A percentile compares a stretch with the other conserved stretches of the same genome.
Conservation (phyloP, 441 rosid species). For the Syzygium malaccense region DNA sequence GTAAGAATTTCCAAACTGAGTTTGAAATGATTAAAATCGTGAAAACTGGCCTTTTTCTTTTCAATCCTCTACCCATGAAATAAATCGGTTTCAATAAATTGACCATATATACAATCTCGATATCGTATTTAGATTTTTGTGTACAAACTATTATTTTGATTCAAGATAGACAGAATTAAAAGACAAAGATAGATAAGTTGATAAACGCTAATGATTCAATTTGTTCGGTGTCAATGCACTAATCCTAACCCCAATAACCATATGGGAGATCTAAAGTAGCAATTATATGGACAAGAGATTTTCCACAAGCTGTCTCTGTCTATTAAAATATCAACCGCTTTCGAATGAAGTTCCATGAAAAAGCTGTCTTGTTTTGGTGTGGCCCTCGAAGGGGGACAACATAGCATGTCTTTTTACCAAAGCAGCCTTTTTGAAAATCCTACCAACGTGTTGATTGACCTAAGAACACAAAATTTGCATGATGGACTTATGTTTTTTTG, state of each 20-base stretch:
- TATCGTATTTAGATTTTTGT: not conserved
- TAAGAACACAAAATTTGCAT: not conserved
- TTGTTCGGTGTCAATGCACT: not conserved
- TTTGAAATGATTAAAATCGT: not conserved
- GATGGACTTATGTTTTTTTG: not conserved
- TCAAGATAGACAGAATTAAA: not conserved
- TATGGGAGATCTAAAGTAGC: not conserved
- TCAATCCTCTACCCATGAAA: not conserved
- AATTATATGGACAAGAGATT: not conserved
- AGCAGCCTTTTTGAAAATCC: not conserved
- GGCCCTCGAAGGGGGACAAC: not conserved
- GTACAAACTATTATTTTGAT: not conserved
- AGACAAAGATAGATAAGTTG: not conserved
- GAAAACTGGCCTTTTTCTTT: not conserved
- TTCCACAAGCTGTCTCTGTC: accelerated
- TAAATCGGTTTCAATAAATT: not conserved
- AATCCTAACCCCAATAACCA: not conserved
- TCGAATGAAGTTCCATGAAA: not conserved
- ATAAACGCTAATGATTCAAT: not conserved
- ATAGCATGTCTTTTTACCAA: not conserved
- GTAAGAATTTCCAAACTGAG: not conserved
- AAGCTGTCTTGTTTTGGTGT: not conserved
- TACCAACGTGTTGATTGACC: not conserved
- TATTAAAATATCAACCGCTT: not conserved
- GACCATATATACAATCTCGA: not conserved